Percentiles rank a stretch among this genome's conserved stretches.
Evolutionary conservation across 345 rosid genomes (phyloP).

Genomic region (Ricinus communis): DNA sequence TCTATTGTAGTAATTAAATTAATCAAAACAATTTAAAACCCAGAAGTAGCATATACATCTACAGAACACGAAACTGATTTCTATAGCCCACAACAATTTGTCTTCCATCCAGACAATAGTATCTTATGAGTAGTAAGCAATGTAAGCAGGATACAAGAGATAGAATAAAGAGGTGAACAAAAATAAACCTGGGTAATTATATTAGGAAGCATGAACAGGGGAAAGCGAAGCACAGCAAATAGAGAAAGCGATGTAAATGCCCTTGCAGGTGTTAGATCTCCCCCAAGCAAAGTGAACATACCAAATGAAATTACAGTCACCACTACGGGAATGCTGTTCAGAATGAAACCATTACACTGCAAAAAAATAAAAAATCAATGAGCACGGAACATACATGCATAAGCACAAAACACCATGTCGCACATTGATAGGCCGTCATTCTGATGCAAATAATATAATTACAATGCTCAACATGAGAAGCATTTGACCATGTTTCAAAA

Average conservation of each 20-base stretch:
- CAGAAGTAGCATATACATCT: not conserved
- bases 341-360: conserved; percentile 81
- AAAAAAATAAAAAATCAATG: conserved; percentile 34
- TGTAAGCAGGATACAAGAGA: not conserved
- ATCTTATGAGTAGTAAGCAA: conserved; percentile 4
- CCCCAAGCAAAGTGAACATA: conserved; percentile 92
- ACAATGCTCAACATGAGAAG: not conserved
- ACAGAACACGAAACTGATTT: not conserved
- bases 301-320: conserved; percentile 95
- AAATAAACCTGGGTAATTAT: conserved; percentile 80
- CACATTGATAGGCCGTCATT: conserved; percentile 4
- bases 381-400: conserved; percentile 24
- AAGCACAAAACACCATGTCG: not conserved
- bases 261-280: conserved; percentile 94
- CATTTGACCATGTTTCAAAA: not conserved
- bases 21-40: not conserved
- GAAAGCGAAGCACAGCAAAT: conserved; percentile 95
- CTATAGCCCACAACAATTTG: not conserved
- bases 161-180: conserved; percentile 6
- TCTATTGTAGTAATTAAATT: not conserved
- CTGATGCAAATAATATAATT: not conserved
- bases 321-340: conserved; percentile 88
- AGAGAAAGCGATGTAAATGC: conserved; percentile 96
- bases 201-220: conserved; percentile 93
- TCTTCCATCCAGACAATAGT: conserved; percentile 4